These are phyloP conservation scores for Gnaphalium uliginosum DNA, from an alignment of 129 eudicot genomes.

Conservation along the genomic window DNA sequence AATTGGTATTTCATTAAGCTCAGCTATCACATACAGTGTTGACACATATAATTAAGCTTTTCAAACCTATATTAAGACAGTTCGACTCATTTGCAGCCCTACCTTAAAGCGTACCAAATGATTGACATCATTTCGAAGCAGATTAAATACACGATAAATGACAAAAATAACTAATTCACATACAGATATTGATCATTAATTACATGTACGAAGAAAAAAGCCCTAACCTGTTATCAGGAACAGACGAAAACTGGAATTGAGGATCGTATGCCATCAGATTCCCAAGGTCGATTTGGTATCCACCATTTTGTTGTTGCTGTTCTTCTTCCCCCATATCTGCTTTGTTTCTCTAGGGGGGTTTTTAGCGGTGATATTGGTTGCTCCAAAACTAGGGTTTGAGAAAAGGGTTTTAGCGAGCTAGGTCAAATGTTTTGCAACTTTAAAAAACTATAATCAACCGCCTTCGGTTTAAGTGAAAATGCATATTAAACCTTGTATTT, in stretches of 20 bases:
- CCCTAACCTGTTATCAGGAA: slow-evolving; percentile 30
- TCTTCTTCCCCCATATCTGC: slow-evolving; percentile 30
- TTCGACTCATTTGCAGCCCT: too few relatives aligned
- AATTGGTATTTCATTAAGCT: background rate
- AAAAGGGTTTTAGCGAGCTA: background rate
- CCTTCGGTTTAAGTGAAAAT: background rate
- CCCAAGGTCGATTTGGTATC: slow-evolving; percentile 31
- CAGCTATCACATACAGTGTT: background rate
- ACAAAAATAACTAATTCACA: background rate
- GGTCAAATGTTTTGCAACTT: background rate
- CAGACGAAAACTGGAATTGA: slow-evolving; percentile 28
- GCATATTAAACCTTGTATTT: background rate
- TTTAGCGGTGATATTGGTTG: background rate
- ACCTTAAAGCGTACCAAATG: too few relatives aligned
- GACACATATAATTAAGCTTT: background rate
- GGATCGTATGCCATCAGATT: slow-evolving; percentile 32
- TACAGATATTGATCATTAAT: background rate
- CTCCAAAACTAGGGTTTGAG: background rate
- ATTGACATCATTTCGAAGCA: background rate
- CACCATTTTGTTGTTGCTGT: slow-evolving; percentile 11
- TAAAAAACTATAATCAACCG: background rate
- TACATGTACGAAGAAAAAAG: background rate
- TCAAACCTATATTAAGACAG: too few relatives aligned
- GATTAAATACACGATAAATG: background rate
- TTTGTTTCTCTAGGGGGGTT: slow-evolving; percentile 19